phyloP scores from a whole-genome alignment of 78 protist genomes.

The Dictyostelium discoideum region DNA sequence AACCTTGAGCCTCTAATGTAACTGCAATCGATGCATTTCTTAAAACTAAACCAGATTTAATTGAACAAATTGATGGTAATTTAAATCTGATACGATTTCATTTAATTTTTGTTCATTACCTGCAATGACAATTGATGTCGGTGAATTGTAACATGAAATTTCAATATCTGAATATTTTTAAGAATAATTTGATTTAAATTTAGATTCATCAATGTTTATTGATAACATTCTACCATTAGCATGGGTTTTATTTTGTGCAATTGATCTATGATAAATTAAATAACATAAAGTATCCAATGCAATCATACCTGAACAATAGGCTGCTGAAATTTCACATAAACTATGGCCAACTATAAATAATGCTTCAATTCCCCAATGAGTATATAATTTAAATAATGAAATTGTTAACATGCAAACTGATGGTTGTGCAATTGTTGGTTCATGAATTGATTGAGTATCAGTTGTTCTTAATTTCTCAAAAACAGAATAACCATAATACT shows the following conservation, averaged over 20 bases:
- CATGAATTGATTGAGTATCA: neutral
- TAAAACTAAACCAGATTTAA: constrained; percentile 12
- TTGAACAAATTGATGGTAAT: constrained; percentile 3
- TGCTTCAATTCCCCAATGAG: constrained; percentile 2
- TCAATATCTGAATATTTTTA: neutral
- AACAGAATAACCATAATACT: neutral
- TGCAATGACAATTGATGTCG: neutral
- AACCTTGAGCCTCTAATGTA: neutral
- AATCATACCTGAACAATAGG: neutral
- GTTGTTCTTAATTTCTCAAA: neutral
- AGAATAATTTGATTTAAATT: neutral
- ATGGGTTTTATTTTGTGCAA: neutral
- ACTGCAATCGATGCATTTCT: neutral
- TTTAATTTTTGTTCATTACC: neutral
- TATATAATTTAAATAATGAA: constrained; percentile 1
- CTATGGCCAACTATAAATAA: constrained; percentile 23
- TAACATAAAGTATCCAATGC: neutral
- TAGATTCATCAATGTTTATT: neutral
- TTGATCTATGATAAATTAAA: neutral
- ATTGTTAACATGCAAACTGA: neutral
- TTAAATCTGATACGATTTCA: neutral
- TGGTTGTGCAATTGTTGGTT: constrained; percentile 26
- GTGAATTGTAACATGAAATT: neutral
- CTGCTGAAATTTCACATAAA: neutral
- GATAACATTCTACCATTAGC: neutral